These are phyloP conservation scores for Hyaloscypha variabilis DNA, from an alignment of 495 filamentous ascomycete species.

Conservation along the genomic window DNA sequence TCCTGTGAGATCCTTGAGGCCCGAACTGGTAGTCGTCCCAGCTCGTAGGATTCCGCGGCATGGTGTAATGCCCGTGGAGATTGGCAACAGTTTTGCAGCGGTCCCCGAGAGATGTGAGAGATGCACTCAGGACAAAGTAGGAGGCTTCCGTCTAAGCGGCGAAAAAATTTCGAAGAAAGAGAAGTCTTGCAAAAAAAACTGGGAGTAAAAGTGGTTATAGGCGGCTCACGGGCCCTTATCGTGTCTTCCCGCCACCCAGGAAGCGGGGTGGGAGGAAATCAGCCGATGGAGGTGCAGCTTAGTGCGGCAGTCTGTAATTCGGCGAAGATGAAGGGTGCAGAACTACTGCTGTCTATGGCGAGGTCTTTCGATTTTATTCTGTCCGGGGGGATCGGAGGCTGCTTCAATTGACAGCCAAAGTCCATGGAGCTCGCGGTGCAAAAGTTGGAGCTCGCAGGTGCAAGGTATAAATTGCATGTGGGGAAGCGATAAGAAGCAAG, in stretches of 20 bases:
- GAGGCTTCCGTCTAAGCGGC: not conserved
- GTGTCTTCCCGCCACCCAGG: not conserved
- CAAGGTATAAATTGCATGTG: not conserved
- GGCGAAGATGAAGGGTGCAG: not conserved
- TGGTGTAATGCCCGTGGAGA: not conserved
- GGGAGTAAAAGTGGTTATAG: not conserved
- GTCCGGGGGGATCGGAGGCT: not conserved
- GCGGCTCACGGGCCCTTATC: not conserved
- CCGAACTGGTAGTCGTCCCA: conserved; percentile 54
- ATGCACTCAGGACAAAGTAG: not conserved
- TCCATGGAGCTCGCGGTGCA: not conserved
- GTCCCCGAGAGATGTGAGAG: not conserved
- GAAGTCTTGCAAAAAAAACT: not conserved
- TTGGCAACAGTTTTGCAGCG: not conserved
- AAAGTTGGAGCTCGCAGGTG: not conserved
- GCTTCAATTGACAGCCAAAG: not conserved
- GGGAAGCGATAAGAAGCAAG: not conserved
- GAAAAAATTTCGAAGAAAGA: not conserved
- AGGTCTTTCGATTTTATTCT: not conserved
- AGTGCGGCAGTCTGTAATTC: not conserved
- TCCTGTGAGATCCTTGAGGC: conserved; percentile 28
- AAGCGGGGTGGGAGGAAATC: not conserved
- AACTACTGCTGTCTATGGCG: not conserved
- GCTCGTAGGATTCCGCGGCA: conserved; percentile 47
- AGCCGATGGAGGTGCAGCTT: not conserved